Base-by-base conservation (phyloP, 2,329 filamentous ascomycete genomes). In the Colletotrichum spinosum region DNA sequence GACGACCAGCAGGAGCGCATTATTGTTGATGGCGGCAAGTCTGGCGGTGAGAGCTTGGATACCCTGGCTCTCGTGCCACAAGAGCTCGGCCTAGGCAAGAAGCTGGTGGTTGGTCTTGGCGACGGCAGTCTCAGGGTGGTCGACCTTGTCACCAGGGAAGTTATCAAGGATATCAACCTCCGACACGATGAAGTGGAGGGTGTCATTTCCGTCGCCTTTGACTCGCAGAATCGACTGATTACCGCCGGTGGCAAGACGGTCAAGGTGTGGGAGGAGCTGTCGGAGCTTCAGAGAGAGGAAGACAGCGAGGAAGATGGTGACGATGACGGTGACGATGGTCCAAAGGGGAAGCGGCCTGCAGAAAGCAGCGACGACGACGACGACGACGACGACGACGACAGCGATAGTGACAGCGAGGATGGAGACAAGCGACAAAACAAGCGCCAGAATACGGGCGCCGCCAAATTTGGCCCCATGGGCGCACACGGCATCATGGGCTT, bases 1-100 rank as follows among this genome's bases (percentile, higher is more conserved):
- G 94, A 97, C 73, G 95, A 98, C 76, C 93, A 97, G 76, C 92
- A 97, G 71, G 94, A 97, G 79, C 87, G 94, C 56, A 92, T 97
- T 72, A 88, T 92, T 53, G 88, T 97, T 8, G 90, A 93, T 69
- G 79, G 83, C 9, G 86, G 83, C 15, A 84, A 79, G 70, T 79
- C 77, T 17, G 90, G 88, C 8, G 92, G 88, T 49, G 94, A 97
- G 76, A 93, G 92, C 65, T 80, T 97, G 46, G 95, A 98, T 73
- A 86, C 89, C n/a, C 81, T 97, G 66, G 84, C 88, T 1, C 78
- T 91, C 56, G 82, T 96, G 15, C 93, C 94, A 0, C 87, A 91
- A 39, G 87, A 86, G 15, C 81, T 94, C 45, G 89, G 89, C 1
- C 83, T 87, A 67, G 87, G 91, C 13, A 93, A 92, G 78, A 89